Evolutionary conservation across 768 basidiomycete species (phyloP).

Genomic region (Leccinellum rugosiceps): DNA sequence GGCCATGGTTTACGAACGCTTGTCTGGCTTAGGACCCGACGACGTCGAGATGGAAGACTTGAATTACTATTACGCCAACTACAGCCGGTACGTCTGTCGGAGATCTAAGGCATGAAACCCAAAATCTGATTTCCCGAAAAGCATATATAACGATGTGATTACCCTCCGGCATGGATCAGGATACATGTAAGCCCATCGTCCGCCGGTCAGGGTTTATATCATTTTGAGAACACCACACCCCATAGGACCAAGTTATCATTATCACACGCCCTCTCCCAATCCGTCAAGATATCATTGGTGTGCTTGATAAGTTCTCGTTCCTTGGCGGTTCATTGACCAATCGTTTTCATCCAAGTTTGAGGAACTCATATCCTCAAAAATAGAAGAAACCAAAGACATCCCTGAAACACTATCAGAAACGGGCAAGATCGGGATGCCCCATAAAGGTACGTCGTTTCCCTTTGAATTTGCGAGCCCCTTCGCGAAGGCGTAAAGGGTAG

Average conservation of each 20-base stretch:
- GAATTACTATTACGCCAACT: constrained; percentile 96
- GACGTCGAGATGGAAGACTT: constrained; percentile 95
- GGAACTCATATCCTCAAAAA: constrained; percentile 86
- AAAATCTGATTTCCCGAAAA: constrained; percentile 29
- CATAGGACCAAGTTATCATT: constrained; percentile 91
- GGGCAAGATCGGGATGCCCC: constrained; percentile 89
- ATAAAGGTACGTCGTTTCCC: constrained; percentile 53
- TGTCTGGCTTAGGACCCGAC: constrained; percentile 59
- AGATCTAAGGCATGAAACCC: constrained; percentile 21
- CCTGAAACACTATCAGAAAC: constrained; percentile 92
- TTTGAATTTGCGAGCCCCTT: constrained; percentile 4
- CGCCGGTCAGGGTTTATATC: constrained; percentile 6
- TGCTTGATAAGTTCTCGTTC: constrained; percentile 14
- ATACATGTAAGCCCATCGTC: constrained; percentile 76
- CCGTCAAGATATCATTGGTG: constrained; percentile 93
- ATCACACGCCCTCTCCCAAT: constrained; percentile 93
- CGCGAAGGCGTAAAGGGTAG: constrained; percentile 35
- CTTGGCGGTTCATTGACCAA: not conserved
- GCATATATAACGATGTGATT: constrained; percentile 98
- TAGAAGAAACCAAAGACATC: constrained; percentile 95
- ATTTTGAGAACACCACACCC: constrained; percentile 7
- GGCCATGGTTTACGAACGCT: not conserved
- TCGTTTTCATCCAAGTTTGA: constrained; percentile 65
- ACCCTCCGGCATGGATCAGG: constrained; percentile 91
- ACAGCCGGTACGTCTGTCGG: constrained; percentile 66